Conservation (phyloP, 192 early-diverging fungal species). For the Coemansia sp. region DNA sequence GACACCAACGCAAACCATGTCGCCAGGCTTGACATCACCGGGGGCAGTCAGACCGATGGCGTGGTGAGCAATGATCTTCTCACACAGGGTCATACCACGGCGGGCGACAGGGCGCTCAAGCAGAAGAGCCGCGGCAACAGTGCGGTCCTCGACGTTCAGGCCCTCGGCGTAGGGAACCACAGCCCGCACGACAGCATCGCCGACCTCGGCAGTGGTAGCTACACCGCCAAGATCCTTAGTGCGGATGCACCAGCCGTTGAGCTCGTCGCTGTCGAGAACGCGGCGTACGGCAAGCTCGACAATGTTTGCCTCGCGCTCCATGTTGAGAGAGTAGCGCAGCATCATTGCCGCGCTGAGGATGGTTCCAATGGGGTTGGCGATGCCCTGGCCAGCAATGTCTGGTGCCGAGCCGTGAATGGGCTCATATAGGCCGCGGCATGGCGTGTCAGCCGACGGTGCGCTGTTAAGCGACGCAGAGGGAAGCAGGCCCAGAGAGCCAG, state of each 20-base stretch:
- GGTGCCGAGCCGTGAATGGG: conserved; percentile 99
- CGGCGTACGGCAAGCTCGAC: conserved; percentile 89
- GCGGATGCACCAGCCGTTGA: conserved; percentile 69
- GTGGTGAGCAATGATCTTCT: conserved; percentile 76
- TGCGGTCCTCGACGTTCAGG: conserved; percentile 53
- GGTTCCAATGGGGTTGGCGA: conserved; percentile 97
- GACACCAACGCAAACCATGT: conserved; percentile 77
- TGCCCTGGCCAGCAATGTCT: conserved; percentile 95
- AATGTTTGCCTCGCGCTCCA: conserved; percentile 86
- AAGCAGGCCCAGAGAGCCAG: conserved; percentile 88
- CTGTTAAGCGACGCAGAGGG: conserved; percentile 89
- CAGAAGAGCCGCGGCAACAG: conserved; percentile 46
- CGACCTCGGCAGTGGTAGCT: conserved; percentile 84
- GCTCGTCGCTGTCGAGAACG: conserved; percentile 81
- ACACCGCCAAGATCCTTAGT: conserved; percentile 89
- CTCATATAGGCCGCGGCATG: conserved; percentile 89
- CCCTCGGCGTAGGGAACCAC: conserved; percentile 64
- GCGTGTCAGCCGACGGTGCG: conserved; percentile 70
- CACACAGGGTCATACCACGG: conserved; percentile 70
- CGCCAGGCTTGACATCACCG: conserved; percentile 68
- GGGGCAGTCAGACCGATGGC: conserved; percentile 69
- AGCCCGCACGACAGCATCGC: conserved; percentile 82
- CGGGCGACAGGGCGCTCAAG: conserved; percentile 55
- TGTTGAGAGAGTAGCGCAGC: conserved; percentile 89
- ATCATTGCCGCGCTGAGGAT: conserved; percentile 94